Conservation (phyloP, 2,329 filamentous ascomycete genomes). For the Aspergillus sclerotialis region DNA sequence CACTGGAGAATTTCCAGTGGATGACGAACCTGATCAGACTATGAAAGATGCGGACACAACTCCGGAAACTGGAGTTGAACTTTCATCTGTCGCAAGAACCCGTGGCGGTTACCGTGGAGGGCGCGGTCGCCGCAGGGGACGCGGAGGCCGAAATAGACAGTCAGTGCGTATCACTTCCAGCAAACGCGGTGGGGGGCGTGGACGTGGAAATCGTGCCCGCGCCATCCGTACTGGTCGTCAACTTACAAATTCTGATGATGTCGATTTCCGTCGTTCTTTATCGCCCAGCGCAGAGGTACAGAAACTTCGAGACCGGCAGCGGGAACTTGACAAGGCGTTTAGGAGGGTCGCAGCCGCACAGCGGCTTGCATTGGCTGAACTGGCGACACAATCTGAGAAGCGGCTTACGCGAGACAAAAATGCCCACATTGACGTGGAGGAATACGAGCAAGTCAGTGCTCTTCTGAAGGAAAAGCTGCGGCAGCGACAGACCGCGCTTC, state of each 20-base stretch:
- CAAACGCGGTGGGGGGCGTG: conserved; percentile 12
- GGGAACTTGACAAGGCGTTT: conserved; percentile 36
- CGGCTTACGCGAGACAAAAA: conserved; percentile 35
- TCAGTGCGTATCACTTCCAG: conserved; percentile 1
- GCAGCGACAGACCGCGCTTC: conserved; percentile 20
- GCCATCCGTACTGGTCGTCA: conserved; percentile 17
- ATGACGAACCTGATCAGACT: conserved; percentile 13
- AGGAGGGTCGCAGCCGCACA: conserved; percentile 36
- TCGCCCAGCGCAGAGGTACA: conserved; percentile 30
- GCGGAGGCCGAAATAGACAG: conserved; percentile 9
- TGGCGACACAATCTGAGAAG: conserved; percentile 33
- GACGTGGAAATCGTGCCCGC: conserved; percentile 19
- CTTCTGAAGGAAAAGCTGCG: conserved; percentile 23
- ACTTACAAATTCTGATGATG: conserved; percentile 22
- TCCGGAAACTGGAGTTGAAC: conserved; percentile 12
- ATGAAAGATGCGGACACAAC: conserved; percentile 16
- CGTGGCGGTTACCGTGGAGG: conserved; percentile 18
- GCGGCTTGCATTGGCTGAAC: conserved; percentile 30
- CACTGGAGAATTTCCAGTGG: conserved; percentile 7
- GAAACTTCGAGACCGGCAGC: conserved; percentile 34
- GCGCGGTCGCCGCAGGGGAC: conserved; percentile 2
- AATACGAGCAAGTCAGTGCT: conserved; percentile 30
- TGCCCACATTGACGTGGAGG: conserved; percentile 32
- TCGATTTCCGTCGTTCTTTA: conserved; percentile 25
- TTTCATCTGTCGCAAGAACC: conserved; percentile 17